Evolutionary conservation across 495 filamentous ascomycete genomes (phyloP).

Genomic region (Penicillium pulvis): DNA sequence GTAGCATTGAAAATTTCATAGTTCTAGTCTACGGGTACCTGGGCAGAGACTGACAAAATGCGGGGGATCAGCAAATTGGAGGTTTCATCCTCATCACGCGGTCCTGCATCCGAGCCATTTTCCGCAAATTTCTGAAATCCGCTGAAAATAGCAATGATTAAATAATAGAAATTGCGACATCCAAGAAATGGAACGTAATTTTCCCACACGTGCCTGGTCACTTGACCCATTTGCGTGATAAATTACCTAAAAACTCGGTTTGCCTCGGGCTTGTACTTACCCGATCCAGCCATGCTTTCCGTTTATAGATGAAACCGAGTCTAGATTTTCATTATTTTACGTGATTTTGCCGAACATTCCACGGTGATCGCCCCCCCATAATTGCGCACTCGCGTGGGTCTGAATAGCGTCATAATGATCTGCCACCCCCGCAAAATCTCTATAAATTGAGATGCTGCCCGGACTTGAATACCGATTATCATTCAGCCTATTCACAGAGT

Average conservation of each 20-base stretch:
- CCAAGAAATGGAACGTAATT: background rate
- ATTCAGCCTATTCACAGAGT: conserved; percentile 1
- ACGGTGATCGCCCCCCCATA: background rate
- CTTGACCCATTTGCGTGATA: conserved; percentile 17
- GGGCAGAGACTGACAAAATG: background rate
- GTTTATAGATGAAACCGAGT: conserved; percentile 10
- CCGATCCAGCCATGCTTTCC: conserved; percentile 13
- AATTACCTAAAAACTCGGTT: conserved; percentile 22
- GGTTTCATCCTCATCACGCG: background rate
- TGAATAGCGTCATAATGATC: conserved; percentile 25
- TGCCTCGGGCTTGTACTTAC: conserved; percentile 16
- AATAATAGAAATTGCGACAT: background rate
- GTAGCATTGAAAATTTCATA: too few relatives aligned
- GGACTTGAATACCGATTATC: conserved; percentile 4
- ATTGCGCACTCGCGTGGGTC: background rate
- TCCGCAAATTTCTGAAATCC: background rate
- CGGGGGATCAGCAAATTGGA: conserved; percentile 2
- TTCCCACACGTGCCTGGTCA: conserved; percentile 2
- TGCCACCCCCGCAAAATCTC: conserved; percentile 18
- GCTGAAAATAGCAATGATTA: conserved; percentile 1
- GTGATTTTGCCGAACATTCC: background rate
- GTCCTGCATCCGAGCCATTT: background rate
- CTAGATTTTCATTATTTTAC: conserved; percentile 12
- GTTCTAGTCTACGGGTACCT: background rate
- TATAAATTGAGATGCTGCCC: conserved; percentile 15